Conservation (phyloP, 768 basidiomycete genomes). For the Flagelloscypha sp. region DNA sequence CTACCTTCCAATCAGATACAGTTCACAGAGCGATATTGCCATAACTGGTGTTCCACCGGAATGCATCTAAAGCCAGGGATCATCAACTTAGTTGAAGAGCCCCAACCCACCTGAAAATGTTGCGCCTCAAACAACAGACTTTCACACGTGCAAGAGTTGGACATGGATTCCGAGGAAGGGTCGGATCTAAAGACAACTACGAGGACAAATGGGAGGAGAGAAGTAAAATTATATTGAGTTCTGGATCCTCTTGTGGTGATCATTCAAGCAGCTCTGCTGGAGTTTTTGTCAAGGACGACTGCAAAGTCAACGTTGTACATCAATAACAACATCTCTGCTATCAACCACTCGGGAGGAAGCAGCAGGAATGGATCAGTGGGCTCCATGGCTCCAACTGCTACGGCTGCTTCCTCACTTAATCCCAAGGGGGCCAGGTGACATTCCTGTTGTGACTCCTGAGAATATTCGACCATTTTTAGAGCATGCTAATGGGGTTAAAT, state of each 20-base stretch:
- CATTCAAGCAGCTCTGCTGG: too few species aligned
- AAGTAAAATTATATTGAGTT: too few species aligned
- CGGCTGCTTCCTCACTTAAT: too few species aligned
- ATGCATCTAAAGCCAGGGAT: slow-evolving; percentile 37
- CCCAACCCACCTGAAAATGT: slow-evolving; percentile 20
- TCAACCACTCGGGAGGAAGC: slow-evolving; percentile 14
- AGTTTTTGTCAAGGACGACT: too few species aligned
- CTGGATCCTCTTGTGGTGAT: too few species aligned
- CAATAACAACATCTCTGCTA: slow-evolving; percentile 27
- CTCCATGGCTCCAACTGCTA: slow-evolving; percentile 48
- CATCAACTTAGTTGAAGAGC: slow-evolving; percentile 38
- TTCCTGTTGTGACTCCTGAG: slow-evolving; percentile 78
- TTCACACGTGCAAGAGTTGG: slow-evolving; percentile 72
- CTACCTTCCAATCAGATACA: too few species aligned
- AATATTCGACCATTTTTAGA: slow-evolving; percentile 78
- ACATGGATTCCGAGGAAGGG: slow-evolving; percentile 20
- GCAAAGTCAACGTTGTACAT: slow-evolving; percentile 21
- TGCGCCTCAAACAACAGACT: slow-evolving; percentile 43
- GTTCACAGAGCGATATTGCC: too few species aligned
- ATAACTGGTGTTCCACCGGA: too few species aligned
- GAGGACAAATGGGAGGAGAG: too few species aligned
- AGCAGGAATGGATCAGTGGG: slow-evolving; percentile 53
- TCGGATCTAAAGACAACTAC: too few species aligned
- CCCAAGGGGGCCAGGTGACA: slow-evolving; percentile 39
- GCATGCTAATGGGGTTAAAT: slow-evolving; percentile 75